Evolutionary conservation across 495 filamentous ascomycete genomes (phyloP).

Genomic region (Aspergillus sclerotiicarbonarius): DNA sequence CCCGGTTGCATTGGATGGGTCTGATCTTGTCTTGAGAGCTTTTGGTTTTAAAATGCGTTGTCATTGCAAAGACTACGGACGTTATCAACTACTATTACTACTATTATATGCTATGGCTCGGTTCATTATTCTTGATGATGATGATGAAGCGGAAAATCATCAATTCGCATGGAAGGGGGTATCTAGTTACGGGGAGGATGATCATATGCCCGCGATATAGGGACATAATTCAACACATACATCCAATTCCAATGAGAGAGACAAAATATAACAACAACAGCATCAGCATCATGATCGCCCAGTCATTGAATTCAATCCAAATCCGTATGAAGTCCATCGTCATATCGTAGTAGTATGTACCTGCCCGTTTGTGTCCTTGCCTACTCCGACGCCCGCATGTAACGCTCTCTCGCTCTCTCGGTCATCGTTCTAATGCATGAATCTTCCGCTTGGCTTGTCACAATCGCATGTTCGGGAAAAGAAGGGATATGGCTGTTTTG

Average conservation of each 20-base stretch:
- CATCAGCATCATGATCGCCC: slow-evolving; percentile 1
- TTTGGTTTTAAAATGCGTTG: background rate
- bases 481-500: background rate
- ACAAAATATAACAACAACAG: background rate
- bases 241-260: slow-evolving; percentile 4
- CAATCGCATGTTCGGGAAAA: background rate
- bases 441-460: slow-evolving; percentile 1
- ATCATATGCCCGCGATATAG: background rate
- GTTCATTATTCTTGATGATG: background rate
- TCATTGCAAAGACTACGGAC: background rate
- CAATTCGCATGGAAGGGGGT: too few species aligned
- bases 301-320: slow-evolving; percentile 3
- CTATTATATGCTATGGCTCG: background rate
- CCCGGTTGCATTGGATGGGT: too few species aligned
- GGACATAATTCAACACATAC: slow-evolving; percentile 6
- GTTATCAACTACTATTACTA: background rate
- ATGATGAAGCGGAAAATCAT: too few species aligned
- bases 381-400: slow-evolving; percentile 6
- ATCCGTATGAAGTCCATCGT: background rate
- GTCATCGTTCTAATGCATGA: slow-evolving; percentile 3
- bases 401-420: background rate
- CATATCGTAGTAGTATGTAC: slow-evolving; percentile 1
- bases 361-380: background rate
- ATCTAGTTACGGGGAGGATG: too few species aligned
- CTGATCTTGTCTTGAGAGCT: too few species aligned